Evolutionary conservation across 768 basidiomycete genomes (phyloP), one percentile per base, ranked within the genome.

Genomic region (Boletus rufocinnamomeus): DNA sequence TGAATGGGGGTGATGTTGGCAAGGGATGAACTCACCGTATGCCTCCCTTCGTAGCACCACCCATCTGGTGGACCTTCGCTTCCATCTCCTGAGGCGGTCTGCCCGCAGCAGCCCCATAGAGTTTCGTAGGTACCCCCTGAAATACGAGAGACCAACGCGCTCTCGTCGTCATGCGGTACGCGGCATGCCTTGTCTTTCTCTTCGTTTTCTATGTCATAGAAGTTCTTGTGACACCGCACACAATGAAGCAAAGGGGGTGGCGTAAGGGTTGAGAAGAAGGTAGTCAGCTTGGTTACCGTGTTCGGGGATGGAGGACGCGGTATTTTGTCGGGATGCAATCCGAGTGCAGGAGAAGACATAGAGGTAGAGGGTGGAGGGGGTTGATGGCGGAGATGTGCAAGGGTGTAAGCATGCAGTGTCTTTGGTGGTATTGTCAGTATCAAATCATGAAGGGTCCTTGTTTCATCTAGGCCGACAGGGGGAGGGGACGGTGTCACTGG

Each of bases 11-110:
- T 4, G 25, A 32, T 23, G 7, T 27, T 25, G 41, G 14, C 4
- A 55, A 28, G 46, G 48, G 54, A 27, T 14, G 17, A 21, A 50
- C 67, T 57, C 44, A 80, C 84, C 9, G 90, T 91, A 69, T 93
- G 90, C 70, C 80, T 82, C 4, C 90, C 90, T 69, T 92, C 89
- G 65, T 91, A 92, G 66, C 90, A 93, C 89, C 89, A 93, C 1
- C 90, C 91, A 67, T 91, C 88, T 2, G 90, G 91, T 1, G 91
- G 90, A 0, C 90, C 90, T 75, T 87, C 87, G 60, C 89, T 87
- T 1, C 91, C 90, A 61, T 87, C 84, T 0, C 90, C 90, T 27
- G 89, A 85, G 7, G 85, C 86, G 0, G 82, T 86, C 66, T 80
- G 77, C 9, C 82, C 87, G 70, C 90, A 93, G 73, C 91, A 93